These are phyloP conservation scores for Aureobasidium sp. DNA, from an alignment of 2,329 filamentous ascomycete species.

Conservation along the genomic window DNA sequence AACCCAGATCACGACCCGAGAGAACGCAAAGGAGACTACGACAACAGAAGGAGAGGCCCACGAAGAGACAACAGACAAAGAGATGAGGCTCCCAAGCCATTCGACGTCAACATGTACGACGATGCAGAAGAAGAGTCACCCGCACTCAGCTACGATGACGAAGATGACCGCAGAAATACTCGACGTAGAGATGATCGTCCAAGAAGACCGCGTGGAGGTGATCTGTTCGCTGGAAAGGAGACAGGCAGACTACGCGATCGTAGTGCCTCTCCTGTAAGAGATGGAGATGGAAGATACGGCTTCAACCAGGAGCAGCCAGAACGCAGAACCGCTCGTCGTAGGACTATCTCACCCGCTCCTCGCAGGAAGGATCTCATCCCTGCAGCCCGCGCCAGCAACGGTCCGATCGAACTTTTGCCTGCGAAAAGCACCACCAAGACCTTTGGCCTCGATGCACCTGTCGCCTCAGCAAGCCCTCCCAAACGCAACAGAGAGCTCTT, in stretches of 20 bases:
- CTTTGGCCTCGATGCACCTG: neutral
- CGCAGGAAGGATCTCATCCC: slow-evolving; percentile 13
- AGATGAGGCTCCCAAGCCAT: slow-evolving; percentile 32
- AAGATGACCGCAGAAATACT: slow-evolving; percentile 20
- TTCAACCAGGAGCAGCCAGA: slow-evolving; percentile 42
- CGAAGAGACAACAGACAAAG: slow-evolving; percentile 50
- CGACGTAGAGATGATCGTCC: slow-evolving; percentile 14
- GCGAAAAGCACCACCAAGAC: slow-evolving; percentile 6
- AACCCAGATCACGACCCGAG: slow-evolving; percentile 83
- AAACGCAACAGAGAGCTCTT: slow-evolving; percentile 33
- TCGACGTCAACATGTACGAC: slow-evolving; percentile 76
- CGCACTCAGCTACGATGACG: slow-evolving; percentile 17
- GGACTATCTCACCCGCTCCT: slow-evolving; percentile 31
- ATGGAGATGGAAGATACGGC: slow-evolving; percentile 39
- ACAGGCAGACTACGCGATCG: slow-evolving; percentile 46
- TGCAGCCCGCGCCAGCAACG: slow-evolving; percentile 15
- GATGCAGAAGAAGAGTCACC: slow-evolving; percentile 48
- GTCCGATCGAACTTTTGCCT: slow-evolving; percentile 10
- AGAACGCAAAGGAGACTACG: slow-evolving; percentile 43
- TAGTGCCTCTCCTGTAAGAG: slow-evolving; percentile 48
- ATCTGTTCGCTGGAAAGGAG: slow-evolving; percentile 24
- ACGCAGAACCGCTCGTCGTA: slow-evolving; percentile 32
- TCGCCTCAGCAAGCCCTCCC: slow-evolving; percentile 15
- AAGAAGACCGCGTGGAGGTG: slow-evolving; percentile 14
- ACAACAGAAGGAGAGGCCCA: slow-evolving; percentile 33